These are phyloP conservation scores for Colletotrichum sp. DNA, from an alignment of 2,329 filamentous ascomycete species.

Conservation along the genomic window DNA sequence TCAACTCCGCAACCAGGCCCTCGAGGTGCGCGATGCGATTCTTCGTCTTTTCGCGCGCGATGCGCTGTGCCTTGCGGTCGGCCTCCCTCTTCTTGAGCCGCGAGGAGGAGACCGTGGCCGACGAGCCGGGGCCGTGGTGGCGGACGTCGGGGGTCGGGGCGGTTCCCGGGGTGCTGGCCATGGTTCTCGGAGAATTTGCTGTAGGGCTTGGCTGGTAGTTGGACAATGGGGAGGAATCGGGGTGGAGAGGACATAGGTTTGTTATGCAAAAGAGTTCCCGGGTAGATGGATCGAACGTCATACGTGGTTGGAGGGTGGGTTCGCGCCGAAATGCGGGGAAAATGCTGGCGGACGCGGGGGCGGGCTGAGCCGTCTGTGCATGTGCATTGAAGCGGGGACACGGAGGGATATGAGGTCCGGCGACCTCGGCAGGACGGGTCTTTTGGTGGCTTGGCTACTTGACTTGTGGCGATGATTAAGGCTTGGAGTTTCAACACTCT, in stretches of 20 bases:
- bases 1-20: conserved; percentile 28
- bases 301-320: background rate
- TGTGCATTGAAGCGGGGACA: background rate
- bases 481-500: background rate
- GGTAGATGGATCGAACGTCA: background rate
- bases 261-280: background rate
- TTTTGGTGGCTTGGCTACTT: background rate
- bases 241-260: background rate
- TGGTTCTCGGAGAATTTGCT: background rate
- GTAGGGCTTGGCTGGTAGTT: background rate
- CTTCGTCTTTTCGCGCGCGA: conserved; percentile 33
- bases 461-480: fast-evolving
- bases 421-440: background rate
- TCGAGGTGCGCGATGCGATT: conserved; percentile 33
- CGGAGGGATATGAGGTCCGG: background rate
- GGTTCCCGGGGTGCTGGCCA: background rate
- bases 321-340: background rate
- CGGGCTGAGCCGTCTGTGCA: background rate
- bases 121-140: background rate
- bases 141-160: background rate
- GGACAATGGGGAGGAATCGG: background rate
- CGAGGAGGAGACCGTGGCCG: background rate
- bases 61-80: conserved; percentile 33
- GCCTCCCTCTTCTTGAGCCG: conserved; percentile 33
- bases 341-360: background rate